These are phyloP conservation scores for Capsicum chinense DNA, from an alignment of 257 asterid species.

Conservation along the genomic window DNA sequence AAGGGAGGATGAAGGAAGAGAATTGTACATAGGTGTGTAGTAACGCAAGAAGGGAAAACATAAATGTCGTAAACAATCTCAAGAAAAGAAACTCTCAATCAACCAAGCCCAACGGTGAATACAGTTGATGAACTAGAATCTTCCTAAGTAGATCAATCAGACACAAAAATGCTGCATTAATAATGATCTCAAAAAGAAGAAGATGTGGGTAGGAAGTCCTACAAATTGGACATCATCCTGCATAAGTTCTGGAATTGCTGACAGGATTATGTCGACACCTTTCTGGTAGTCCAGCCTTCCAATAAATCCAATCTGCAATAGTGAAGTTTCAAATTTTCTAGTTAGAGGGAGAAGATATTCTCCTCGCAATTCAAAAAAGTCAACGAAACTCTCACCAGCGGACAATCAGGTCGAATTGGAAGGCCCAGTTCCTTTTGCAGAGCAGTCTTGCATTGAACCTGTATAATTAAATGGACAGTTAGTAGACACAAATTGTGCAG, in stretches of 20 bases:
- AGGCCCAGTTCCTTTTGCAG: constrained; percentile 93
- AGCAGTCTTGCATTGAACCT: constrained; percentile 78
- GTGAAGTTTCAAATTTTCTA: constrained; percentile 28
- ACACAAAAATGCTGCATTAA: neutral
- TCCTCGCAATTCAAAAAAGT: constrained; percentile 19
- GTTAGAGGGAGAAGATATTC: constrained; percentile 27
- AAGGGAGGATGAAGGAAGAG: constrained; percentile 9
- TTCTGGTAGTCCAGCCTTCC: constrained; percentile 97
- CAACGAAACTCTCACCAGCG: constrained; percentile 62
- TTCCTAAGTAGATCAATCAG: neutral
- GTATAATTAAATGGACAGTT: constrained; percentile 32
- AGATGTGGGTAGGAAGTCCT: constrained; percentile 31
- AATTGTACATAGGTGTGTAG: neutral
- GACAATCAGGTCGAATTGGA: constrained; percentile 78
- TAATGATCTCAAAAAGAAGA: neutral
- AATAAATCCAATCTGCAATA: constrained; percentile 83
- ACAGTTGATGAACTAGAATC: constrained; percentile 10
- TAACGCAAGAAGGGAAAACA: neutral
- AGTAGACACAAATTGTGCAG: neutral
- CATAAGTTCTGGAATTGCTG: constrained; percentile 87
- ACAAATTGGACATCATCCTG: constrained; percentile 88
- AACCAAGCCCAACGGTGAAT: neutral
- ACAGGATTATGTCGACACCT: constrained; percentile 89
- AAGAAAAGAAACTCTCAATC: neutral
- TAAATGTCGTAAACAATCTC: constrained; percentile 3